phyloP scores from a whole-genome alignment of 108 stramenopile genomes.

The Skeletonema potamos region DNA sequence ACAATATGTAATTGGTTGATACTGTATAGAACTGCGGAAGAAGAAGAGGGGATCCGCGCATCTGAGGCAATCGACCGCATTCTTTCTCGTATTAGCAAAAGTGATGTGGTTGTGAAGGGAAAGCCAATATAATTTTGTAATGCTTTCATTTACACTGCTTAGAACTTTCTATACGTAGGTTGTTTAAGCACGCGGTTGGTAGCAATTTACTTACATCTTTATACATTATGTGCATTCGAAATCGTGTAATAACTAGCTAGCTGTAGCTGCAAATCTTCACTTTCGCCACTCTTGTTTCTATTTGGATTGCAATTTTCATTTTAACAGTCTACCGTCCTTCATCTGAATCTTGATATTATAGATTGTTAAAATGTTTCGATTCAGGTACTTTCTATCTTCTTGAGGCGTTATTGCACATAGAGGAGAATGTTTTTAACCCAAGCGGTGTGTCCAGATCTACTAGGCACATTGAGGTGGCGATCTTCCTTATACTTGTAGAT shows the following conservation, averaged over 20 bases:
- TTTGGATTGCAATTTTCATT: too few species aligned
- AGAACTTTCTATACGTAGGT: too few species aligned
- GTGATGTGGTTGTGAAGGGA: conserved; percentile 48
- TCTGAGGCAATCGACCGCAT: conserved; percentile 84
- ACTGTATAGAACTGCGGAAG: conserved; percentile 57
- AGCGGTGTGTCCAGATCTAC: not conserved
- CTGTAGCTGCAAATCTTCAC: too few species aligned
- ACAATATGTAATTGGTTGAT: not conserved
- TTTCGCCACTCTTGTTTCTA: too few species aligned
- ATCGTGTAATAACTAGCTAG: not conserved
- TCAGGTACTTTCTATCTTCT: not conserved
- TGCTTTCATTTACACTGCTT: not conserved
- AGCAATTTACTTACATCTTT: not conserved
- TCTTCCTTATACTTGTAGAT: not conserved
- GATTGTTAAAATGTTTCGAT: too few species aligned
- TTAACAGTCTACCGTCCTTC: too few species aligned
- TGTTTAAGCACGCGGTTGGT: not conserved
- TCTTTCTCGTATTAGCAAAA: conserved; percentile 73
- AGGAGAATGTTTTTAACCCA: not conserved
- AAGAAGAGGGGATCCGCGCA: conserved; percentile 86
- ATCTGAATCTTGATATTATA: too few species aligned
- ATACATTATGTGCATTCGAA: not conserved
- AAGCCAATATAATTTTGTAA: not conserved
- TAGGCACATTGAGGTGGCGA: not conserved
- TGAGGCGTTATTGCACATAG: not conserved